Conservation (phyloP, 2,329 filamentous ascomycete species). For the Bipolaris bicolor region DNA sequence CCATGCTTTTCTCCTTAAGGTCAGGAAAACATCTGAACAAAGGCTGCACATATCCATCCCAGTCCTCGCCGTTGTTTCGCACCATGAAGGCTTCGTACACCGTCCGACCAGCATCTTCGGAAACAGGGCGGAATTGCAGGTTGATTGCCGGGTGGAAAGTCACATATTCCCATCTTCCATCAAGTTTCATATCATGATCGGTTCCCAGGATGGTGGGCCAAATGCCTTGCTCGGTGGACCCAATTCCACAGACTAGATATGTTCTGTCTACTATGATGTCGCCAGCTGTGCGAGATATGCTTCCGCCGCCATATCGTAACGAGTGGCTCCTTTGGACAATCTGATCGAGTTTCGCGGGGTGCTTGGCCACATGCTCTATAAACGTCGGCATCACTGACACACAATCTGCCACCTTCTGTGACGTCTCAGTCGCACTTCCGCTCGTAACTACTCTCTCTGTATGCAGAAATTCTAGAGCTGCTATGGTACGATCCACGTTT, state of each 20-base stretch:
- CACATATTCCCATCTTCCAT: slow-evolving; percentile 18
- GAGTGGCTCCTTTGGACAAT: neutral
- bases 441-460: neutral
- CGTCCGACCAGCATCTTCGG: neutral
- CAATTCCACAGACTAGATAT: slow-evolving; percentile 7
- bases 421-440: neutral
- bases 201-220: slow-evolving; percentile 5
- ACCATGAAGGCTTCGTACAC: slow-evolving; percentile 25
- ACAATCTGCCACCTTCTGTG: neutral
- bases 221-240: slow-evolving; percentile 19
- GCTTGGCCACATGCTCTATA: slow-evolving; percentile 10
- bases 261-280: slow-evolving; percentile 6
- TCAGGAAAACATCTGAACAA: slow-evolving; percentile 27
- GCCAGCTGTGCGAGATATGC: slow-evolving; percentile 11
- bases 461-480: neutral
- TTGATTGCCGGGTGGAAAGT: slow-evolving; percentile 19
- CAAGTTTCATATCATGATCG: neutral
- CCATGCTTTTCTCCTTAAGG: slow-evolving; percentile 17
- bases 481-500: neutral
- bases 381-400: neutral
- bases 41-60: slow-evolving; percentile 22
- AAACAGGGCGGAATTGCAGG: slow-evolving; percentile 13
- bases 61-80: slow-evolving; percentile 10
- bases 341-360: slow-evolving; percentile 7
- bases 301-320: slow-evolving; percentile 19